Percentiles rank a stretch among this genome's conserved stretches.
Evolutionary conservation across 345 rosid genomes (phyloP).

Genomic region (Acer negundo): DNA sequence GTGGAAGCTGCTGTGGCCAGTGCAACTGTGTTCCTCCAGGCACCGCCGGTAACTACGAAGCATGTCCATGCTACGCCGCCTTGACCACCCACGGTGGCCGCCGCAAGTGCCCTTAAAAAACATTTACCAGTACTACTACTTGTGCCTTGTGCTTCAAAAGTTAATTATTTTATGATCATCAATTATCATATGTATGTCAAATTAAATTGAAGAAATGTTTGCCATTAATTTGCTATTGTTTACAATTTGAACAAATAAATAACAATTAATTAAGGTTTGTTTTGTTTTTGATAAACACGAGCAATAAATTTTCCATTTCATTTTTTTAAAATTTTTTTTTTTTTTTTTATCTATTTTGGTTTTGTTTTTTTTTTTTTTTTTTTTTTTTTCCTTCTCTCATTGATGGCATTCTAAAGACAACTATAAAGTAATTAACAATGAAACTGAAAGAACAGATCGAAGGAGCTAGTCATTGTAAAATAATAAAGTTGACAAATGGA

Average conservation of each 20-base stretch:
- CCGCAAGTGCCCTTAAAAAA: constrained; percentile 69
- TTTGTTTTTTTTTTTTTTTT: background rate
- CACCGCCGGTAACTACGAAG: constrained; percentile 62
- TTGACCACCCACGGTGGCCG: constrained; percentile 76
- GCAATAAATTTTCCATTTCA: background rate
- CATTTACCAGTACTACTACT: background rate
- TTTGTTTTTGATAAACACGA: background rate
- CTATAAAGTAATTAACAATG: background rate
- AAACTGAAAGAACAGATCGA: background rate
- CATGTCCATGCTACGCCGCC: constrained; percentile 64
- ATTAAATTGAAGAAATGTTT: background rate
- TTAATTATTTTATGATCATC: no score
- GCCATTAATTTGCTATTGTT: background rate
- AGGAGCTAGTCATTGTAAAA: background rate
- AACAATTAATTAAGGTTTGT: no score
- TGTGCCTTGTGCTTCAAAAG: background rate
- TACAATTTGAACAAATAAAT: background rate
- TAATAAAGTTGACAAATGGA: background rate
- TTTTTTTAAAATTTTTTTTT: background rate
- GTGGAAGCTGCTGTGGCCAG: constrained; percentile 69
- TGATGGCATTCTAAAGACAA: background rate
- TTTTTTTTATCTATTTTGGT: background rate
- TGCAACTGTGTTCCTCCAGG: constrained; percentile 90
- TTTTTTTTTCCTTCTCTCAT: background rate
- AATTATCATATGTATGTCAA: background rate